Conservation (phyloP, 225 moss, liverwort and hornwort species). For the Physcomitrellopsis africana region DNA sequence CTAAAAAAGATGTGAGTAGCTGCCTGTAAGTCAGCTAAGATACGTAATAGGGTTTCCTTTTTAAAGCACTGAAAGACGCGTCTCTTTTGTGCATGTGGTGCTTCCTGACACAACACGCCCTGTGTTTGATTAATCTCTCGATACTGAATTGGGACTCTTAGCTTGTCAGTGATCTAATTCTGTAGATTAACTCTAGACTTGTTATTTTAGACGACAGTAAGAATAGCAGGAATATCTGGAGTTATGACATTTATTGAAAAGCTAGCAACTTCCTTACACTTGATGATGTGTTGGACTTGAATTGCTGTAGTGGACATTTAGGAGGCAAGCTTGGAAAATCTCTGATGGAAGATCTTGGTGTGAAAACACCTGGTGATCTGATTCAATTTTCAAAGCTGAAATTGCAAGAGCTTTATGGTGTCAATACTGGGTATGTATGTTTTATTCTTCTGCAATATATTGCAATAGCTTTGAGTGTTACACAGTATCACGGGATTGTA, state of each 20-base stretch:
- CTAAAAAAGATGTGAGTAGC: constrained; percentile 83
- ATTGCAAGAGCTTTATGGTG: constrained; percentile 82
- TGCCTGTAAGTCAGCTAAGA: constrained; percentile 1
- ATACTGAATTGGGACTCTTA: constrained; percentile 2
- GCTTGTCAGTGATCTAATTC: constrained; percentile 3
- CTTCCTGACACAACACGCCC: background rate
- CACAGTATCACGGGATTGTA: background rate
- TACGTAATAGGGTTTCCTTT: background rate
- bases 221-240: background rate
- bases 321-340: constrained; percentile 92
- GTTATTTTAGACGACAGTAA: background rate
- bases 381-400: constrained; percentile 75
- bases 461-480: background rate
- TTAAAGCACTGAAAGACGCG: background rate
- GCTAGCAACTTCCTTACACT: background rate
- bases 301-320: constrained; percentile 64
- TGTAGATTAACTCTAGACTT: constrained; percentile 8
- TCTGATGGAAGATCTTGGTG: constrained; percentile 70
- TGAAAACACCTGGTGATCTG: constrained; percentile 72
- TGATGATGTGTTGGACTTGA: constrained; percentile 17
- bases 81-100: background rate
- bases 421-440: constrained; percentile 69
- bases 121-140: background rate
- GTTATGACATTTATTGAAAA: constrained; percentile 5
- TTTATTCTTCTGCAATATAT: constrained; percentile 17